Evolutionary conservation across 139 green algal genomes (phyloP), one percentile per base, ranked within the genome.

Genomic region (Mesostigma viride): DNA sequence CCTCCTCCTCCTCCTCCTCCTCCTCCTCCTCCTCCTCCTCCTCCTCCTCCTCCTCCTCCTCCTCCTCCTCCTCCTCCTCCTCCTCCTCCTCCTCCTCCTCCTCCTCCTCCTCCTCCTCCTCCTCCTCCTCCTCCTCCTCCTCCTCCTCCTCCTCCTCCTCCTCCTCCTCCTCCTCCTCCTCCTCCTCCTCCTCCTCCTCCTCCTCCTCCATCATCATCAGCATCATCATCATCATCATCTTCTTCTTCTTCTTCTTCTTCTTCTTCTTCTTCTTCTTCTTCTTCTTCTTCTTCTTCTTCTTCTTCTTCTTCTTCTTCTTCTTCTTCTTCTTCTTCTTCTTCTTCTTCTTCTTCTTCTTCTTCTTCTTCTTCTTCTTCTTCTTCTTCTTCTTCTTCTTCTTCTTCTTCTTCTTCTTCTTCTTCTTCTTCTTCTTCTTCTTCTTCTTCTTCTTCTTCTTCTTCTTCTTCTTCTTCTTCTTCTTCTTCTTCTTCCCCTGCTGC

Each of bases 301-400:
- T 4, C 31, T 26, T 33, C 59, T 51, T 20, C 3, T 65, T 33
- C 14, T n/a, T 26, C 59, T 65, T 45, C 32, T 65, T 65, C n/a
- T 46, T 63, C 56, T 3, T 63, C 3, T 63, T 63, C 56, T 63
- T 28, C 27, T 63, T 63, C 56, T 63, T 63, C 56, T 36, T 22
- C 24, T 35, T 22, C 2, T 63, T 17, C 3, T 3, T 31, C 1
- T 22, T 27, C 3, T 27, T 28, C 34, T 67, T 36, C 20, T 35
- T 56, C 32, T 26, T 4, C 31, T 24, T 26, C 24, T 26, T 24
- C 32, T 67, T 56, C 61, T 8, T 4, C 31, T 8, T 24, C 34
- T 17, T 22, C 3, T 46, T 30, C 31, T 59, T 46, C 11, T 27
- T 27, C 34, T 69, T 60, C 35, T 6, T 3, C 36, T 60, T 11